Evolutionary conservation across 2,329 filamentous ascomycete species (phyloP).

Genomic region (Diaporthe destruens): DNA sequence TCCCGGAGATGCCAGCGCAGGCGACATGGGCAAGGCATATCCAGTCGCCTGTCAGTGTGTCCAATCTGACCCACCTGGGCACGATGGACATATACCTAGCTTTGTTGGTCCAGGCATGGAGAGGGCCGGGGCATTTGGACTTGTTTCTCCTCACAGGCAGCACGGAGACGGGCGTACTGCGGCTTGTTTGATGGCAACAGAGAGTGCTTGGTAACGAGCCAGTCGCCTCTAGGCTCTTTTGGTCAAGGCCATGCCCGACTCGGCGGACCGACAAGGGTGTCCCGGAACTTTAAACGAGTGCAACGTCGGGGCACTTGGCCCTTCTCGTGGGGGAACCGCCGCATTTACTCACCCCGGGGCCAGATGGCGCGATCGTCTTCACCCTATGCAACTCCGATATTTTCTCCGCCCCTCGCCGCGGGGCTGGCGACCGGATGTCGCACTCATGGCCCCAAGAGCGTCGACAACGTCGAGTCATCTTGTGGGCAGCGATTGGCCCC

Average conservation of each 20-base stretch:
- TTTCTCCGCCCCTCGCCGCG: conserved; percentile 44
- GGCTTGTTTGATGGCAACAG: not conserved
- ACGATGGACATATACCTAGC: not conserved
- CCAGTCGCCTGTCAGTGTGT: conserved; percentile 13
- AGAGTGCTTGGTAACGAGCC: not conserved
- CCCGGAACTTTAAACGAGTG: conserved; percentile 21
- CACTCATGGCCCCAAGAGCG: not conserved
- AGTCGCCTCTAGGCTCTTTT: conserved; percentile 9
- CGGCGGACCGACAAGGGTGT: conserved; percentile 14
- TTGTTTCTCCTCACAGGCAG: not conserved
- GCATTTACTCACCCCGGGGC: conserved; percentile 40
- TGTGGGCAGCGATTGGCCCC: not conserved
- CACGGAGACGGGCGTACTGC: not conserved
- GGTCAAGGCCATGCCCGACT: conserved; percentile 15
- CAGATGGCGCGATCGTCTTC: conserved; percentile 39
- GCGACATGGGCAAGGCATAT: conserved; percentile 24
- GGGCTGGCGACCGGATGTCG: too few species aligned
- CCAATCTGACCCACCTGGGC: conserved; percentile 1
- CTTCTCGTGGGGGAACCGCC: conserved; percentile 37
- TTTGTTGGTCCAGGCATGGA: not conserved
- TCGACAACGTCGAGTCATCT: conserved; percentile 19
- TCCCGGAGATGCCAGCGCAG: conserved; percentile 13
- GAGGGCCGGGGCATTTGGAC: conserved; percentile 7
- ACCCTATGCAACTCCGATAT: conserved; percentile 43
- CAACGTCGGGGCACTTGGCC: conserved; percentile 46